Conservation (phyloP, 805 yeast species). For the Starmerella asiatica region DNA sequence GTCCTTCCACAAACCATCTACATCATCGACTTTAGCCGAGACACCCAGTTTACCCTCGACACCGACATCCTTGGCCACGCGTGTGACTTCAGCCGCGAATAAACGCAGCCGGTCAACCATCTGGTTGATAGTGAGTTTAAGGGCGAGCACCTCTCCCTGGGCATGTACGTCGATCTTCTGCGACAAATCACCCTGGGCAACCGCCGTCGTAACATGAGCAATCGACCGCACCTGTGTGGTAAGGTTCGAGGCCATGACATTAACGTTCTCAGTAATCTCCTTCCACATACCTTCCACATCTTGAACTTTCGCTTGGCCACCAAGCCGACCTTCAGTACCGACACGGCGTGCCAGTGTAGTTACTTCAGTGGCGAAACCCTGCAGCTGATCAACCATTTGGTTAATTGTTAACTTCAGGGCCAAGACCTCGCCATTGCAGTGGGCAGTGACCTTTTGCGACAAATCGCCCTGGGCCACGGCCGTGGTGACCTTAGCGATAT, state of each 20-base stretch:
- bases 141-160: slow-evolving; percentile 76
- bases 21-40: slow-evolving; percentile 81
- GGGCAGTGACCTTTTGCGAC: slow-evolving; percentile 72
- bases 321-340: slow-evolving; percentile 78
- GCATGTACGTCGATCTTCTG: slow-evolving; percentile 82
- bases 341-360: slow-evolving; percentile 77
- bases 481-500: slow-evolving; percentile 75
- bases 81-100: slow-evolving; percentile 76
- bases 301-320: slow-evolving; percentile 74
- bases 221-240: slow-evolving; percentile 82
- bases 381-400: slow-evolving; percentile 75
- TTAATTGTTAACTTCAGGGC: slow-evolving; percentile 75
- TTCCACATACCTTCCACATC: slow-evolving; percentile 82
- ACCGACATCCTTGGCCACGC: slow-evolving; percentile 88
- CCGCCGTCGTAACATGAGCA: slow-evolving; percentile 84
- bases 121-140: slow-evolving; percentile 75
- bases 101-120: slow-evolving; percentile 86
- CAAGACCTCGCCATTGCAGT: slow-evolving; percentile 66
- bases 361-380: slow-evolving; percentile 72
- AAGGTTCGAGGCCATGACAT: slow-evolving; percentile 75
- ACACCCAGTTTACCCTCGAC: slow-evolving; percentile 86
- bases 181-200: slow-evolving; percentile 76
- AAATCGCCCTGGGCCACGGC: slow-evolving; percentile 78
- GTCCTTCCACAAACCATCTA: slow-evolving; percentile 84
- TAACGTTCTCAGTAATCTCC: slow-evolving; percentile 68